A percentile compares a stretch with the other conserved stretches of the same genome.
These are phyloP conservation scores for Trifolium pratense DNA, from an alignment of 306 rosid species.

Conservation along the genomic window DNA sequence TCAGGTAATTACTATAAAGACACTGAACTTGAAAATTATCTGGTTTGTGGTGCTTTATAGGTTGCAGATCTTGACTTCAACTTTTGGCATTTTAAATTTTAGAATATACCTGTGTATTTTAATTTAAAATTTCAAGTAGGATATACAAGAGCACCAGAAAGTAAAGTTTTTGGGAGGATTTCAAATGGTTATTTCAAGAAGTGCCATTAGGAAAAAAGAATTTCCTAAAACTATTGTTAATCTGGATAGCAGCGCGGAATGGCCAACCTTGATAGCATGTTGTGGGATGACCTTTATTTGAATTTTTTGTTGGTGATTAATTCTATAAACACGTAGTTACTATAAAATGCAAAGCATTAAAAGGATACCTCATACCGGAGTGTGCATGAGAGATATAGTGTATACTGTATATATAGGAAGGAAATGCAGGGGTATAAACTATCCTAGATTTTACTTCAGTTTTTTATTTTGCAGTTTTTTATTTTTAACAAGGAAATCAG, in stretches of 20 bases:
- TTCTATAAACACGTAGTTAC: not conserved
- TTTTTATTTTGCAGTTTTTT: not conserved
- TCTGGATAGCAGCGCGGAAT: not conserved
- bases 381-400: not conserved
- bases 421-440: not conserved
- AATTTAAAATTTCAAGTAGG: not conserved
- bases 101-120: constrained; percentile 5
- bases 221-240: not conserved
- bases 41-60: not conserved
- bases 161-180: not conserved
- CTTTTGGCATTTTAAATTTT: constrained; percentile 8
- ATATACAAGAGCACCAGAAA: not conserved
- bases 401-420: not conserved
- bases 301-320: not conserved
- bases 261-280: not conserved
- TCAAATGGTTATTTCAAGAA: not conserved
- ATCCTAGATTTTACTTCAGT: not conserved
- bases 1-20: constrained; percentile 62
- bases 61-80: constrained; percentile 18
- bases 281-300: not conserved
- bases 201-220: not conserved
- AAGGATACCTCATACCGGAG: not conserved
- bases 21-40: constrained; percentile 16
- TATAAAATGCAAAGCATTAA: not conserved
- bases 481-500: not conserved